Conservation (phyloP, 768 basidiomycete species). For the Pleurotus cornucopiae region DNA sequence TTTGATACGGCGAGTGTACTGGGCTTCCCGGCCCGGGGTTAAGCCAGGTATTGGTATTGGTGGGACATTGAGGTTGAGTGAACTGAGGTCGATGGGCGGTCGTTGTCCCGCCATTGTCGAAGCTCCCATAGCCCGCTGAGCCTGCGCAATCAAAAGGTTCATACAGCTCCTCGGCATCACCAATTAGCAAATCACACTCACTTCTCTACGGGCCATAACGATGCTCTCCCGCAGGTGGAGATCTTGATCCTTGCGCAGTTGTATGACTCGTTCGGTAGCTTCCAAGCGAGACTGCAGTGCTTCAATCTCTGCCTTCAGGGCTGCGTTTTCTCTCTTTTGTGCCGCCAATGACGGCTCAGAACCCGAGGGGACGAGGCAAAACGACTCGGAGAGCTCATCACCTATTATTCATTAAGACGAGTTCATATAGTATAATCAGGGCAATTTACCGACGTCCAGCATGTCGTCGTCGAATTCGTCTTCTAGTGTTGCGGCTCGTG, state of each 20-base stretch:
- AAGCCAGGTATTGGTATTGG: constrained; percentile 46
- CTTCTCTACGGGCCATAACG: constrained; percentile 65
- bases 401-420: constrained; percentile 26
- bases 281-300: constrained; percentile 54
- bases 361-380: constrained; percentile 67
- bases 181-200: constrained; percentile 11
- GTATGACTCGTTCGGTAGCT: constrained; percentile 57
- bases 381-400: constrained; percentile 76
- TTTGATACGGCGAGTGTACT: constrained; percentile 59
- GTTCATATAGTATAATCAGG: not conserved
- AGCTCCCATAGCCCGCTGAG: constrained; percentile 74
- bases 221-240: constrained; percentile 78
- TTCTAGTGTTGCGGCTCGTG: constrained; percentile 15
- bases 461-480: constrained; percentile 62
- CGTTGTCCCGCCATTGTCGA: constrained; percentile 52
- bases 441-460: constrained; percentile 57
- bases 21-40: constrained; percentile 47
- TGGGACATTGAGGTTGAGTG: constrained; percentile 56
- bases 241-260: constrained; percentile 75
- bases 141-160: constrained; percentile 35
- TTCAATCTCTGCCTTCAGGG: constrained; percentile 59
- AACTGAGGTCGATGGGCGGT: constrained; percentile 46
- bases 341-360: constrained; percentile 43
- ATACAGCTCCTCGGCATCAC: not conserved
- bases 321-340: constrained; percentile 64